These are phyloP conservation scores for Priceomyces castillae DNA, from an alignment of 805 yeast genomes.

Conservation along the genomic window DNA sequence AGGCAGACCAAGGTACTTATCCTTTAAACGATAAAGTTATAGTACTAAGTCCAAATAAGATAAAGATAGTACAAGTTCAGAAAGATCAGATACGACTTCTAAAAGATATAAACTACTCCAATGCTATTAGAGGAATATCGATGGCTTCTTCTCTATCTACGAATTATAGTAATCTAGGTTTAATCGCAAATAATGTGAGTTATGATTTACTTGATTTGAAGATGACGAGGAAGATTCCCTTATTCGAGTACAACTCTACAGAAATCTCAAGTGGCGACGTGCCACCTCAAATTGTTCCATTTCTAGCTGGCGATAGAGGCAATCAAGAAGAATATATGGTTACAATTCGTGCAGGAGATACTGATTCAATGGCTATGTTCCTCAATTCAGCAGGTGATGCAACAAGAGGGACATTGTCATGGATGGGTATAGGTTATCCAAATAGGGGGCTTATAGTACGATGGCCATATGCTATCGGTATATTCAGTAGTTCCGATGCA, in stretches of 20 bases:
- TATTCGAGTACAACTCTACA: conserved; percentile 28
- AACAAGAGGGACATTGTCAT: conserved; percentile 40
- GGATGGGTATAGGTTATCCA: conserved; percentile 38
- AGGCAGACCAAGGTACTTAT: conserved; percentile 3
- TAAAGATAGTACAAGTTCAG: conserved; percentile 30
- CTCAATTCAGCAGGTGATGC: conserved; percentile 38
- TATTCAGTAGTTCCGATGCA: conserved; percentile 14
- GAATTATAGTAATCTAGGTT: conserved; percentile 27
- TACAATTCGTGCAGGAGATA: conserved; percentile 30
- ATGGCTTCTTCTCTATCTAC: conserved; percentile 24
- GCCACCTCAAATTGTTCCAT: conserved; percentile 25
- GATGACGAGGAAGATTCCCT: conserved; percentile 29
- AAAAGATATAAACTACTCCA: conserved; percentile 30
- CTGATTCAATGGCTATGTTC: conserved; percentile 40
- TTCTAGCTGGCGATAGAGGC: conserved; percentile 15
- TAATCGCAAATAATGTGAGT: conserved; percentile 30
- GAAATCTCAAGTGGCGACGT: conserved; percentile 6
- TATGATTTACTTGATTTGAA: conserved; percentile 39
- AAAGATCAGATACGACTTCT: conserved; percentile 28
- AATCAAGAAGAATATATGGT: conserved; percentile 32
- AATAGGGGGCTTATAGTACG: conserved; percentile 27
- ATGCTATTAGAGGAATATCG: conserved; percentile 27
- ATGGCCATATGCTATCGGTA: conserved; percentile 39
- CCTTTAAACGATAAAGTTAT: conserved; percentile 27
- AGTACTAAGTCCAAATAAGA: conserved; percentile 27